Conservation (phyloP, 1,139 yeast genomes). For the Pneumocystis carinii region DNA sequence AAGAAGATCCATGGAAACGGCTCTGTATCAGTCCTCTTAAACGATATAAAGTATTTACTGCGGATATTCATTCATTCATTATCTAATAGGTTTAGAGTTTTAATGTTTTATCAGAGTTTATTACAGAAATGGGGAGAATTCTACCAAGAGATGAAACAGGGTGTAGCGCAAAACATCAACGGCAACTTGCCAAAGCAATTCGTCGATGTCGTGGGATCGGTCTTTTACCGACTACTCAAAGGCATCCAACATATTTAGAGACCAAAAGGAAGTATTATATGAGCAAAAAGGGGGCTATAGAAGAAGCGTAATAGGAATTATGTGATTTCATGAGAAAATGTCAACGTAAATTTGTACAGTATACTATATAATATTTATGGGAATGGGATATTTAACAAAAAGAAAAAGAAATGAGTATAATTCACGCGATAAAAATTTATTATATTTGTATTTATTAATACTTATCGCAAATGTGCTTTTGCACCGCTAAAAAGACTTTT, state of each 20-base stretch:
- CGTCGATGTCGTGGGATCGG: constrained; percentile 58
- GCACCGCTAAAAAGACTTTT: constrained; percentile 85
- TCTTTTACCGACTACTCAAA: constrained; percentile 30
- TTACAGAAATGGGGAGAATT: constrained; percentile 13
- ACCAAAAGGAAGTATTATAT: not conserved
- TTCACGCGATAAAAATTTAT: not conserved
- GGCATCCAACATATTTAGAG: not conserved
- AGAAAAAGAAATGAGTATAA: not conserved
- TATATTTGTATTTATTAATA: not conserved
- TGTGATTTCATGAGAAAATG: no score
- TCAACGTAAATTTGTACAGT: not conserved
- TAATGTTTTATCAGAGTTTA: constrained; percentile 1
- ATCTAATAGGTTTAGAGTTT: not conserved
- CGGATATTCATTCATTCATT: not conserved
- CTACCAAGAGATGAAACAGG: constrained; percentile 11
- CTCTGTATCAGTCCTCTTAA: not conserved
- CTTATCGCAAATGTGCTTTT: constrained; percentile 50
- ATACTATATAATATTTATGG: not conserved
- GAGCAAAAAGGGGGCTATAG: no score
- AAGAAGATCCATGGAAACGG: constrained; percentile 1
- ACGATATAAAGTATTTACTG: not conserved
- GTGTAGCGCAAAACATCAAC: constrained; percentile 38
- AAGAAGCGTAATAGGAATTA: no score
- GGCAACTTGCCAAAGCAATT: constrained; percentile 46
- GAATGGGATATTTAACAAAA: not conserved